A percentile compares a stretch with the other conserved stretches of the same genome.
Conservation (phyloP, 345 rosid species). For the Bruguiera sexangula region DNA sequence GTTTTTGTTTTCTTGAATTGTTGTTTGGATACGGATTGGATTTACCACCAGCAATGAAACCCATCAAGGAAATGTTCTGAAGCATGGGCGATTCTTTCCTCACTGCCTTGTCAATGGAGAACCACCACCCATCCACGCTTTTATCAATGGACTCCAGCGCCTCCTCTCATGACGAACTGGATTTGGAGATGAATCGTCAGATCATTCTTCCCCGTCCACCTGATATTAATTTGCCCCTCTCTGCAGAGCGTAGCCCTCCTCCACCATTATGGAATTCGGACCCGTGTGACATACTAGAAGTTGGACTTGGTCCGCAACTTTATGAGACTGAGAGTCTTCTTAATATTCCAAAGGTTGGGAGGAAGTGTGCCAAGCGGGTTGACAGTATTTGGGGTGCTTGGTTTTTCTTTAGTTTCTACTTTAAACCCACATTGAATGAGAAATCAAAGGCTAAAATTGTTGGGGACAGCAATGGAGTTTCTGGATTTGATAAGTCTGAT, state of each 20-base stretch:
- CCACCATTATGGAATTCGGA: constrained; percentile 19
- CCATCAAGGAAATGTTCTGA: constrained; percentile 20
- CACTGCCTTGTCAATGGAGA: constrained; percentile 23
- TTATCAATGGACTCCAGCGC: constrained; percentile 24
- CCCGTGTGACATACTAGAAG: constrained; percentile 24
- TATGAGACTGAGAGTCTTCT: constrained; percentile 24
- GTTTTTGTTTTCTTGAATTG: constrained; percentile 40
- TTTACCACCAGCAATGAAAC: constrained; percentile 33
- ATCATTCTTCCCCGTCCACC: constrained; percentile 23
- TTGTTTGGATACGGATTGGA: constrained; percentile 35
- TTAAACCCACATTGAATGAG: constrained; percentile 24
- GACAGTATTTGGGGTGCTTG: constrained; percentile 31
- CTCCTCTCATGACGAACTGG: constrained; percentile 25
- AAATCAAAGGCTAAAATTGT: constrained; percentile 24
- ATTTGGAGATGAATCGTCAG: constrained; percentile 25
- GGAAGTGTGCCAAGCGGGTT: constrained; percentile 26
- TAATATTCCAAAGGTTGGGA: constrained; percentile 19
- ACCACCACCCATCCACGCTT: constrained; percentile 25
- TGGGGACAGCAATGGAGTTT: constrained; percentile 22
- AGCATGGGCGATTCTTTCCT: constrained; percentile 17
- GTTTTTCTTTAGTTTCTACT: constrained; percentile 28
- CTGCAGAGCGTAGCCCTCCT: constrained; percentile 20
- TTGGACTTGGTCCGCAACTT: constrained; percentile 23
- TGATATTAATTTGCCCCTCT: constrained; percentile 20
- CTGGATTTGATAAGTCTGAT: constrained; percentile 25